Evolutionary conservation across 306 rosid species (phyloP), one percentile per base, ranked within the genome.

Genomic region (Malus orientalis): DNA sequence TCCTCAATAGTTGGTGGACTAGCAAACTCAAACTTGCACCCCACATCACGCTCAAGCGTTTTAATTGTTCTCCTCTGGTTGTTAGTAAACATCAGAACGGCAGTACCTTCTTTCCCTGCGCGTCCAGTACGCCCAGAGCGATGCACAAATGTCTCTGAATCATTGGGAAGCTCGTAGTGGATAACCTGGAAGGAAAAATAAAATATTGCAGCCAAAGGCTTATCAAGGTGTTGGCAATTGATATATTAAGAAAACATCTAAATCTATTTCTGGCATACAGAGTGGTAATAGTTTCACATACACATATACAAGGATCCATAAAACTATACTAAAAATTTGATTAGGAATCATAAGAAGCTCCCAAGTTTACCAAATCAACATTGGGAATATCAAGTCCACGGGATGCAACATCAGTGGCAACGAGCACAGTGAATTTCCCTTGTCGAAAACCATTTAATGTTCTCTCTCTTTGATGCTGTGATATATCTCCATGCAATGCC

Each of bases 61-160:
- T 90, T 87, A 57, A 96, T 92, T 32, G 98, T 96, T 88, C 99
- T 91, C 86, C 93, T 92, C 89, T 96, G 99, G 85, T 84, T 92
- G 63, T 84, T 88, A 38, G 97, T 91, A 84, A 87, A 96, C 98
- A 96, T 80, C 79, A 96, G 81, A 87, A 96, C 81, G 55, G 98
- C 93, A 81, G 74, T 78, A 78, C 99, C 99, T 80, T 79, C 84
- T 81, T 96, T 96, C 77, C 99, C 98, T 30, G 99, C 99, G 66
- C 99, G 98, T 44, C 97, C 99, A 45, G 99, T 96, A 74, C 99
- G 98, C 44, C 99, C 99, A 78, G 99, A 96, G 71, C 99, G 99
- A 75, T 96, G 99, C 36, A 96, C 98, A 67, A 96, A 96, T 65
- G 99, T 96, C 85, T 96, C 99, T 4, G 99, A 91, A 90, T 96